phyloP scores from a whole-genome alignment of 768 basidiomycete genomes.

The Trametes cinnabarina region DNA sequence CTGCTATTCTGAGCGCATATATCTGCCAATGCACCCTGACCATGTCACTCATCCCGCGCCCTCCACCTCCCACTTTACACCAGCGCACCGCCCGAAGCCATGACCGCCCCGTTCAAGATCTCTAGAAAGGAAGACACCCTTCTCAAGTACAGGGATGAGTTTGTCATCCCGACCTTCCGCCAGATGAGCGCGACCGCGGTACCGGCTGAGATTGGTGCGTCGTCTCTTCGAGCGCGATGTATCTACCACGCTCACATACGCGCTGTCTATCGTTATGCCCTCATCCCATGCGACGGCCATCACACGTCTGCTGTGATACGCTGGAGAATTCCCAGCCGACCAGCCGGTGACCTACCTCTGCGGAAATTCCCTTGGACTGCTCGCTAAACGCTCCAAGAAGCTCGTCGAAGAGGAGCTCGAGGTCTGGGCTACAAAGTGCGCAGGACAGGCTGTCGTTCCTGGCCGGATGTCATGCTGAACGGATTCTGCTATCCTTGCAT shows the following conservation, averaged over 20 bases:
- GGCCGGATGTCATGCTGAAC: neutral
- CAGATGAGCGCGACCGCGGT: conserved; percentile 28
- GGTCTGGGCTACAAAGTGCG: conserved; percentile 76
- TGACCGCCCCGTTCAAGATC: conserved; percentile 16
- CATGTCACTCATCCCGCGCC: neutral
- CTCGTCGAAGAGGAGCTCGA: conserved; percentile 80
- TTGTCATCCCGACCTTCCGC: conserved; percentile 42
- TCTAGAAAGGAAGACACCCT: conserved; percentile 18
- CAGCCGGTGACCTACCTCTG: conserved; percentile 78
- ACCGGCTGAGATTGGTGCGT: conserved; percentile 23
- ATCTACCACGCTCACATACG: neutral
- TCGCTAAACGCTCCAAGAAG: conserved; percentile 68
- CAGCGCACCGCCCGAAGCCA: neutral
- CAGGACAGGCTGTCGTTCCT: neutral
- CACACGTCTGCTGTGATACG: neutral
- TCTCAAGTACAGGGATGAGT: conserved; percentile 40
- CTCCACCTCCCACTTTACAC: neutral
- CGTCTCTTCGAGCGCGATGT: neutral
- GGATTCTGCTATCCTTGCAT: neutral
- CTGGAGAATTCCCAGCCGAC: conserved; percentile 19
- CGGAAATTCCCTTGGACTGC: conserved; percentile 90
- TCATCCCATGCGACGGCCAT: neutral
- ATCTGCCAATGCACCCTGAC: neutral
- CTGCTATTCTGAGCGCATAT: neutral
- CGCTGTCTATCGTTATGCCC: neutral